Evolutionary conservation across 352 stramenopile species (phyloP), one percentile per base, ranked within the genome.

Genomic region (Thalassiosira exigua): DNA sequence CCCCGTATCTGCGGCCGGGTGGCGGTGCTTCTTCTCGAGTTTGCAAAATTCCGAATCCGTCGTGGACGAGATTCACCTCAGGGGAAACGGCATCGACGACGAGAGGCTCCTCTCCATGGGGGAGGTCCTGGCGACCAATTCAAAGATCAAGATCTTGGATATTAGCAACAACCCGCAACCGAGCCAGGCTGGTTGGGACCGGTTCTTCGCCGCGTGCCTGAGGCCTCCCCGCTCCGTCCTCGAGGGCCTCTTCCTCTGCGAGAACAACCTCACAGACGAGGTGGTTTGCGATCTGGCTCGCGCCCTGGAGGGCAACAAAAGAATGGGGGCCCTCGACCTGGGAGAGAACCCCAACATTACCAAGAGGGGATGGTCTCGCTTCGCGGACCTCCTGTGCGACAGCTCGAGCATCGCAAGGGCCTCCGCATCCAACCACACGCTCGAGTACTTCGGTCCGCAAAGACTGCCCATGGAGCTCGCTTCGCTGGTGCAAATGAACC

Each of bases 331-430:
- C 14, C 36, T 44, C 7, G 36, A 14, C 36, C 7, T 44, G 7
- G 36, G 36, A 7, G 36, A 44, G 14, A 44, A 44, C 36, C 7
- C 36, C 14, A 14, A 7, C 36, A 14, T 44, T 19, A 12, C 51
- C 2, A 59, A 30, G 2, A 4, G 4, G 4, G 51, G 51, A 2
- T 59, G 51, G 51, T 24, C 5, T 4, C 9, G 17, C 32, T 12
- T 59, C 3, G 26, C 21, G 9, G 4, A 29, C 32, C 2, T 30
- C 4, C 51, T 59, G 14, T 59, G 51, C 22, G 30, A 59, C 51
- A 59, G 32, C n/a, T 59, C 51, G 3, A 59, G 51, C 22, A 59
- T 59, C n/a, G 21, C 21, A 19, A 56, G 21, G 7, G 21, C 21
- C 22, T 9, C 5, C 21, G 48, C n/a, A 5, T 56, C 48, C 5